Evolutionary conservation across 2,329 filamentous ascomycete species (phyloP).

Genomic region (Teratosphaeria gauchensis): DNA sequence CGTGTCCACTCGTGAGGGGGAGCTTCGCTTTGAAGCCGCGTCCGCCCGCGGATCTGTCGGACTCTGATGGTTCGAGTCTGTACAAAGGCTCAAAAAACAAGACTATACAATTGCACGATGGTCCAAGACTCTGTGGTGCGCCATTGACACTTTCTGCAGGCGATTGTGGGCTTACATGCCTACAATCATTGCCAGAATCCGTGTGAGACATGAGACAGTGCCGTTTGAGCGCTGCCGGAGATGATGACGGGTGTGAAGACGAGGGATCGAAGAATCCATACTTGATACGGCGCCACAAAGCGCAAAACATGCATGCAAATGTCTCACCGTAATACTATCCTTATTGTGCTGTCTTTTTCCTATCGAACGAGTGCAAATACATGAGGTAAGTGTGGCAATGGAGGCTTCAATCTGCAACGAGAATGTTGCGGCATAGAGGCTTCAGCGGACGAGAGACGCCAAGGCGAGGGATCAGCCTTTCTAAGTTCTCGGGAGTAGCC

Average conservation of each 20-base stretch:
- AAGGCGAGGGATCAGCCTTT: not conserved
- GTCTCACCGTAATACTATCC: too few relatives aligned
- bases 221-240: not conserved
- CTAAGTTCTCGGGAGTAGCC: not conserved
- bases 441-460: not conserved
- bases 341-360: not conserved
- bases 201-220: not conserved
- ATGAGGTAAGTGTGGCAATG: not conserved
- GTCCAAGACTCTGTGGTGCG: not conserved
- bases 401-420: not conserved
- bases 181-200: not conserved
- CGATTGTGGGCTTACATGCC: not conserved
- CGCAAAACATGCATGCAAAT: not conserved
- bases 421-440: not conserved
- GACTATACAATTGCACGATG: not conserved
- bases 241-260: not conserved
- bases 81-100: not conserved
- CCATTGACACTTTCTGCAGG: not conserved
- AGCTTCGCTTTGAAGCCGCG: not conserved
- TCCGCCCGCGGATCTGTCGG: not conserved
- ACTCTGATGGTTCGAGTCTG: not conserved
- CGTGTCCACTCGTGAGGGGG: not conserved
- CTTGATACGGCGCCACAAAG: not conserved
- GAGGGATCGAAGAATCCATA: not conserved
- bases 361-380: constrained; percentile 19